Conservation (phyloP, 441 rosid genomes). For the Raphanus hybrid region DNA sequence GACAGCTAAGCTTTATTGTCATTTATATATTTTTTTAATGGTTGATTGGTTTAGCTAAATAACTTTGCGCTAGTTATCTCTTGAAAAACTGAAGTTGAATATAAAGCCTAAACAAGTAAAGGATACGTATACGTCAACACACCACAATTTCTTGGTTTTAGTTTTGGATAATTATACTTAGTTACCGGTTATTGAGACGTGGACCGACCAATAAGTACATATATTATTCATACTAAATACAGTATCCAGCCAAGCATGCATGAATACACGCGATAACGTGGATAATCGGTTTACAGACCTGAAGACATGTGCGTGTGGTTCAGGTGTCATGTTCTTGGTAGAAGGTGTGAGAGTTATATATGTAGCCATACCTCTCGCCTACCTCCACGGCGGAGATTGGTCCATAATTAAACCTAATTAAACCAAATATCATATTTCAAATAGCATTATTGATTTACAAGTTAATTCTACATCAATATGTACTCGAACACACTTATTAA, state of each 20-base stretch:
- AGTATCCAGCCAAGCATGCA: neutral
- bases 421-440: neutral
- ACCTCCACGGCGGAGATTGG: conserved; percentile 37
- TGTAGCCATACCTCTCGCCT: conserved; percentile 34
- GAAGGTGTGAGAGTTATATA: conserved; percentile 18
- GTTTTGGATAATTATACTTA: neutral
- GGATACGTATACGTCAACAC: neutral
- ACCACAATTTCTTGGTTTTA: neutral
- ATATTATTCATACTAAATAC: neutral
- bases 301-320: conserved; percentile 20
- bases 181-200: neutral
- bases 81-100: neutral
- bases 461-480: neutral
- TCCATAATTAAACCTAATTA: neutral
- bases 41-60: neutral
- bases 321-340: conserved; percentile 21
- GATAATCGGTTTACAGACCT: conserved; percentile 6
- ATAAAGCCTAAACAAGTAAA: conserved; percentile 22
- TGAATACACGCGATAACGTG: neutral
- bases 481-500: neutral
- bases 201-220: neutral
- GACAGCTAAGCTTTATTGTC: conserved; percentile 36
- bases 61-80: neutral
- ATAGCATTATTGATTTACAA: neutral
- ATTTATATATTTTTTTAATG: neutral